Percentiles rank a stretch among this genome's conserved stretches.
These are phyloP conservation scores for Mortierella sp. DNA, from an alignment of 371 early-diverging fungal species.

Conservation along the genomic window DNA sequence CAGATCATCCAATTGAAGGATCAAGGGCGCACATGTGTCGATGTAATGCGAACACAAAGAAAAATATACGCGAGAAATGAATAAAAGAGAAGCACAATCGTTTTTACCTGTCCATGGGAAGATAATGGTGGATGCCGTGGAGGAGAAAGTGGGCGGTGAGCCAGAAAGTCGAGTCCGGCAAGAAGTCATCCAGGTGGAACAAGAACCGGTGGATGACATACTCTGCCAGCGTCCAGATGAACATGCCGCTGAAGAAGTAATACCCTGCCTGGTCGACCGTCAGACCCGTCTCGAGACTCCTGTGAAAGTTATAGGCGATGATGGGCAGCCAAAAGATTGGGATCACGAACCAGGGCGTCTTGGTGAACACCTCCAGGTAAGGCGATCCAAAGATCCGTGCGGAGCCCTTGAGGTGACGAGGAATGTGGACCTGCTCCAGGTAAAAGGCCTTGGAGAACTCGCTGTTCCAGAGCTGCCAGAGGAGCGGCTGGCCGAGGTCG, in stretches of 20 bases:
- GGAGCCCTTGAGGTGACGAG: slow-evolving; percentile 83
- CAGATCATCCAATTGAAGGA: neutral
- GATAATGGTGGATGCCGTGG: slow-evolving; percentile 97
- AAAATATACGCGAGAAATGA: neutral
- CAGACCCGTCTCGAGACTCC: slow-evolving; percentile 24
- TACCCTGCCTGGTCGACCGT: slow-evolving; percentile 16
- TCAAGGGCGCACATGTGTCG: neutral
- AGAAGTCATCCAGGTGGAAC: slow-evolving; percentile 89
- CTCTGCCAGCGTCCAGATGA: slow-evolving; percentile 86
- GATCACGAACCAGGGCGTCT: slow-evolving; percentile 93
- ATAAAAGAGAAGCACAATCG: neutral
- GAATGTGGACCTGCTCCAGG: slow-evolving; percentile 91
- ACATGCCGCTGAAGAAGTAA: slow-evolving; percentile 74
- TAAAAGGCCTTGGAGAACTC: slow-evolving; percentile 87
- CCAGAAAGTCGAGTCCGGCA: slow-evolving; percentile 87
- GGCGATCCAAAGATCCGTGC: slow-evolving; percentile 86
- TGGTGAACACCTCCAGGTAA: slow-evolving; percentile 84
- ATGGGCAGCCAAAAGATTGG: slow-evolving; percentile 89
- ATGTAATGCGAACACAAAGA: no score
- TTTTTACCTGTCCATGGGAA: slow-evolving; percentile 92
- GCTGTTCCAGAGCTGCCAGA: slow-evolving; percentile 82
- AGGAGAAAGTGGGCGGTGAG: slow-evolving; percentile 87
- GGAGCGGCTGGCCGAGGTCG: slow-evolving; percentile 84
- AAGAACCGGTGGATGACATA: slow-evolving; percentile 93
- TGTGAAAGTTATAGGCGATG: slow-evolving; percentile 27